Conservation (phyloP, 1,284 basidiomycete genomes). For the Phylloboletellus chloephorus region DNA sequence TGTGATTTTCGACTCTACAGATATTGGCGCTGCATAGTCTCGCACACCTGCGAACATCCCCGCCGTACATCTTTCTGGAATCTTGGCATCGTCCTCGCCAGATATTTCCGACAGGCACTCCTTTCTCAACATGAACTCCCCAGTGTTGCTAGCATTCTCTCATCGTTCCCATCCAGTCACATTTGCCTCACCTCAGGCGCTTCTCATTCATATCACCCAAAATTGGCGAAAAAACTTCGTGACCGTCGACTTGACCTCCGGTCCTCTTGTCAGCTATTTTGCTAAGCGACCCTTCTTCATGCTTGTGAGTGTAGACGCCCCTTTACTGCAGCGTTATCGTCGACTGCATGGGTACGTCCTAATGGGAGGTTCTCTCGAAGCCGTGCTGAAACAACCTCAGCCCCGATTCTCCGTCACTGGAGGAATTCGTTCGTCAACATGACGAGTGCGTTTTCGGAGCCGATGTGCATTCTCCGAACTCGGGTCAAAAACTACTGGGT, state of each 20-base stretch:
- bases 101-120: slow-evolving; percentile 12
- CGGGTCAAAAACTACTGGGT: slow-evolving; percentile 23
- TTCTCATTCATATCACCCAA: slow-evolving; percentile 77
- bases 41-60: not conserved
- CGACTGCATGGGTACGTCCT: slow-evolving; percentile 46
- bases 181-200: slow-evolving; percentile 51
- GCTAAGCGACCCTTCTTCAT: slow-evolving; percentile 88
- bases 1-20: slow-evolving; percentile 1
- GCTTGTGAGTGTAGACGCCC: slow-evolving; percentile 83
- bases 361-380: not conserved
- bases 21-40: slow-evolving; percentile 11
- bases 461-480: slow-evolving; percentile 1
- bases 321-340: slow-evolving; percentile 57
- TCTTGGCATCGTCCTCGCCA: not conserved
- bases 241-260: slow-evolving; percentile 65
- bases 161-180: slow-evolving; percentile 18
- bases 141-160: slow-evolving; percentile 18
- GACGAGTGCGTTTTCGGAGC: slow-evolving; percentile 56
- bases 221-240: slow-evolving; percentile 83
- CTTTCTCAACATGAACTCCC: slow-evolving; percentile 24
- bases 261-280: slow-evolving; percentile 65
- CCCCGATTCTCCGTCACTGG: slow-evolving; percentile 44
- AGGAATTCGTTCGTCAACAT: slow-evolving; percentile 61
- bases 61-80: slow-evolving; percentile 4
- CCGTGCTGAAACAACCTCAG: slow-evolving; percentile 16